Evolutionary conservation across 345 rosid species (phyloP), one percentile per base, ranked within the genome.

Genomic region (Brassica carinata): DNA sequence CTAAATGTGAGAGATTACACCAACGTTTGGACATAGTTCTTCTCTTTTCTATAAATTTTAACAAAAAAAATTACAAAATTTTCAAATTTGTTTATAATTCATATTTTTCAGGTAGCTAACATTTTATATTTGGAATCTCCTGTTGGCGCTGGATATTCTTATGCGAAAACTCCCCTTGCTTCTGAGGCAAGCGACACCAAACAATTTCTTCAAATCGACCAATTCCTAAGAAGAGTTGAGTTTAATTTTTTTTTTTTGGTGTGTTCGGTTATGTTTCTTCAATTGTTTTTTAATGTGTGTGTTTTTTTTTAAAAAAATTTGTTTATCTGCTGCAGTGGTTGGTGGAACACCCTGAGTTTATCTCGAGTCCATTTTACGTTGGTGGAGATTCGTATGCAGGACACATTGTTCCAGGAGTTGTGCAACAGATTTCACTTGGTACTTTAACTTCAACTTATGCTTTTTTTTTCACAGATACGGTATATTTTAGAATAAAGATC

Each of bases 321-420:
- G 40, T 34, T 34, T 34, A 6, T 34, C 5, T 34, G 40, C 40
- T 34, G 73, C 73, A 93, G 97, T 93, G 94, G 93, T 73, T 91
- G 51, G 74, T 45, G 64, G 84, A 78, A 67, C 94, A 88, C 59
- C 86, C 89, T 0, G 86, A 87, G 31, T 88, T 91, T 58, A 59
- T 74, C 29, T 84, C 87, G 5, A 89, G 78, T 75, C 89, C 87
- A 6, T n/a, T 93, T 30, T 93, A 88, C 29, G 62, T 90, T 4
- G 84, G 89, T 5, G 97, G 97, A 61, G 93, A 90, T 78, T 93
- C 97, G 0, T 91, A 88, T 77, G 79, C 97, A 1, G 97, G 97
- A 69, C 2, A 77, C 1, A 73, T 69, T 23, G 75, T 91, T 57
- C 98, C 98, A 33, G 83, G 80, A 33, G 38, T 90, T 27, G 88